Percentiles rank a stretch among this genome's conserved stretches.
Evolutionary conservation across 2,329 filamentous ascomycete species (phyloP).

Genomic region (Tricladium varicosporioides): DNA sequence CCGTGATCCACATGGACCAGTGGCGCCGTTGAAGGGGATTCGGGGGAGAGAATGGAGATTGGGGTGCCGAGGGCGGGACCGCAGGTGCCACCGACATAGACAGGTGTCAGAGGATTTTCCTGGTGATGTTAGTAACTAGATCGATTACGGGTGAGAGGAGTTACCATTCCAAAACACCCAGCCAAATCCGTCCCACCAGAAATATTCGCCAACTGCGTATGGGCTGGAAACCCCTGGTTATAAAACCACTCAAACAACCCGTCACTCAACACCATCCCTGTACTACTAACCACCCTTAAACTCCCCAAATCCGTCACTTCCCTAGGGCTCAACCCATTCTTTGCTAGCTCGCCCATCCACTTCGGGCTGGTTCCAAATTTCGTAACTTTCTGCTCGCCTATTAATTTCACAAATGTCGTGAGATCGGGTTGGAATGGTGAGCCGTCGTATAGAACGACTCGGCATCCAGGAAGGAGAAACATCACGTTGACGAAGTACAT

Average conservation of each 20-base stretch:
- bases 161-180: conserved; percentile 57
- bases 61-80: conserved; percentile 51
- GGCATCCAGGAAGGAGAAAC: conserved; percentile 57
- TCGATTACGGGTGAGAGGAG: conserved; percentile 39
- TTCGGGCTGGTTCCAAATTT: conserved; percentile 73
- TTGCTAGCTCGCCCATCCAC: conserved; percentile 72
- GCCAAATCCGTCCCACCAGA: conserved; percentile 76
- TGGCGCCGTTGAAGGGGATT: conserved; percentile 40
- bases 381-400: conserved; percentile 64
- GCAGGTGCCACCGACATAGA: conserved; percentile 59
- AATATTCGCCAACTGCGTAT: conserved; percentile 69
- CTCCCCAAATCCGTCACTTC: conserved; percentile 56
- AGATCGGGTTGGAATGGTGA: conserved; percentile 74
- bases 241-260: conserved; percentile 78
- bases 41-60: conserved; percentile 60
- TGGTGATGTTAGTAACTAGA: conserved; percentile 23
- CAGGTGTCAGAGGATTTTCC: conserved; percentile 67
- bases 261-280: conserved; percentile 79
- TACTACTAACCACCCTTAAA: conserved; percentile 63
- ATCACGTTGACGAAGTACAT: conserved; percentile 72
- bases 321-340: conserved; percentile 59
- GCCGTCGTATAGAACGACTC: conserved; percentile 75
- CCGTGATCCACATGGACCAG: conserved; percentile 54
- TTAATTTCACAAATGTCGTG: conserved; percentile 59
- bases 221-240: conserved; percentile 61